Percentiles rank a stretch among this genome's conserved stretches.
These are phyloP conservation scores for Buxus sempervirens DNA, from an alignment of 164 flowering plant species.

Conservation along the genomic window DNA sequence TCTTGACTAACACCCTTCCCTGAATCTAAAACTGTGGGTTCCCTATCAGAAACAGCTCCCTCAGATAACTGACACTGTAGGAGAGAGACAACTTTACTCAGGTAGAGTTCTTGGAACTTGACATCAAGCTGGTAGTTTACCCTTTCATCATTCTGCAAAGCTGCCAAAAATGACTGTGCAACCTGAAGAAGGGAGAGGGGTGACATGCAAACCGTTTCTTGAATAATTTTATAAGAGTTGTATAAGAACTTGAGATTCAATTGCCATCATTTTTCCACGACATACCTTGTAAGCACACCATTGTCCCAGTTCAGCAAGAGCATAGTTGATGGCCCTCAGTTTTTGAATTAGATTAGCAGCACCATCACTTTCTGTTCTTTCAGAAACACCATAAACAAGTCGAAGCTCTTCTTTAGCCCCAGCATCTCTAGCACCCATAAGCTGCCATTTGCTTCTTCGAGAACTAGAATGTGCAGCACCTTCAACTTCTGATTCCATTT, in stretches of 20 bases:
- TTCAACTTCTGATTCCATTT: conserved; percentile 81
- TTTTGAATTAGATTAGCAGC: conserved; percentile 94
- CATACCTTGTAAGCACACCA: conserved; percentile 98
- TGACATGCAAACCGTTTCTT: conserved; percentile 1
- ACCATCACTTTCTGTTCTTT: conserved; percentile 98
- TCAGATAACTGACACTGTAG: conserved; percentile 90
- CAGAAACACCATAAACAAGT: conserved; percentile 96
- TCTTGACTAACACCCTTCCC: conserved; percentile 22
- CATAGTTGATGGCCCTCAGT: conserved; percentile 94
- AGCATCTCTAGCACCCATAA: conserved; percentile 99
- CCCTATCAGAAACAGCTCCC: conserved; percentile 75
- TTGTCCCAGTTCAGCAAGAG: conserved; percentile 93
- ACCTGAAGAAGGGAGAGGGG: conserved; percentile 42
- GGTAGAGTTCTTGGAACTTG: conserved; percentile 90
- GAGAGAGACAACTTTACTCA: conserved; percentile 72
- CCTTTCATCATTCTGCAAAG: conserved; percentile 94
- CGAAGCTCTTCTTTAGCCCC: conserved; percentile 96
- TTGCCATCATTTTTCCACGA: background rate
- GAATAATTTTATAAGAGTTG: conserved; percentile 2
- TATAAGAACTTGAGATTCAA: background rate
- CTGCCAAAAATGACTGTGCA: conserved; percentile 83
- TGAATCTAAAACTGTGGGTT: conserved; percentile 20
- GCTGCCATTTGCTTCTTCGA: conserved; percentile 94
- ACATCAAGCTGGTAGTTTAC: conserved; percentile 95
- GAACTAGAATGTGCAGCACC: conserved; percentile 86